phyloP scores from a whole-genome alignment of 768 basidiomycete genomes.

The Leccinellum rugosiceps region DNA sequence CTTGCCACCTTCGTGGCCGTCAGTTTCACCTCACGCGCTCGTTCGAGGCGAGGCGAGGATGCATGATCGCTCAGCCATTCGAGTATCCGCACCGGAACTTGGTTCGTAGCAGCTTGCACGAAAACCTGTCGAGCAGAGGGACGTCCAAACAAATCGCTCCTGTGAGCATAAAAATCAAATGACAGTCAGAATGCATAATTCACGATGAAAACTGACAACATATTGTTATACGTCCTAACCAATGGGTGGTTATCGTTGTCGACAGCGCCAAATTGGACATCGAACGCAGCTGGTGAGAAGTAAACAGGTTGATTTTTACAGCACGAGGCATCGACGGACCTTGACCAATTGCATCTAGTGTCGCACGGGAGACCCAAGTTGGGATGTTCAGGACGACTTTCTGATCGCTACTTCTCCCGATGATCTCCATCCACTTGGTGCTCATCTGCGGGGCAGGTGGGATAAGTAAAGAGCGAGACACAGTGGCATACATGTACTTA shows the following conservation, averaged over 20 bases:
- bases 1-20: slow-evolving; percentile 5
- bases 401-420: neutral
- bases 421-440: neutral
- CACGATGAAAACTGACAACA: slow-evolving; percentile 7
- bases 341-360: slow-evolving; percentile 40
- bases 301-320: neutral
- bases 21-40: slow-evolving; percentile 10
- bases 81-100: slow-evolving; percentile 20
- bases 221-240: slow-evolving; percentile 6
- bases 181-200: slow-evolving; percentile 1
- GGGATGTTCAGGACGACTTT: neutral
- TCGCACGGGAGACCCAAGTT: neutral
- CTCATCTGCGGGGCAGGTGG: neutral
- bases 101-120: slow-evolving; percentile 6
- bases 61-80: slow-evolving; percentile 33
- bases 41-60: slow-evolving; percentile 17
- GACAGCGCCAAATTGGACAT: slow-evolving; percentile 40
- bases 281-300: slow-evolving; percentile 30
- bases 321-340: slow-evolving; percentile 24
- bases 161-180: slow-evolving; percentile 7
- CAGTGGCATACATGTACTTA: slow-evolving; percentile 4
- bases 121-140: slow-evolving; percentile 19
- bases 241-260: slow-evolving; percentile 10
- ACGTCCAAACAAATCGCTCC: slow-evolving; percentile 14
- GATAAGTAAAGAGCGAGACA: neutral